A percentile compares a stretch with the other conserved stretches of the same genome.
These are phyloP conservation scores for Ophiostoma fasciatum DNA, from an alignment of 2,329 filamentous ascomycete species.

Conservation along the genomic window DNA sequence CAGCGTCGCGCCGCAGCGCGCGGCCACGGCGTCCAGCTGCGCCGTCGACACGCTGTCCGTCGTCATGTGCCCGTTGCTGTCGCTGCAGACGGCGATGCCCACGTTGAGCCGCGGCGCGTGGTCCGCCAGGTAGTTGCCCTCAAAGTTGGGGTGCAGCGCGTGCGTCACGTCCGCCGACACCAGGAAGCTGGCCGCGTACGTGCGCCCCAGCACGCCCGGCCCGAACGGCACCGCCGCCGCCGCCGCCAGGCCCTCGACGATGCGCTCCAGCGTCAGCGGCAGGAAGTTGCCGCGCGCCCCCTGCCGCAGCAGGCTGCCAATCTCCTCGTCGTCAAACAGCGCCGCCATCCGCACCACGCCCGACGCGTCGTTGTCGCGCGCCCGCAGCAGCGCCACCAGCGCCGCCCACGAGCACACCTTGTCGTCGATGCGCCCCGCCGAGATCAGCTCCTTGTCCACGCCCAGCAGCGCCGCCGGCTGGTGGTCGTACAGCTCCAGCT, in stretches of 20 bases:
- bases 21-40: conserved; percentile 63
- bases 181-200: conserved; percentile 83
- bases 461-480: conserved; percentile 76
- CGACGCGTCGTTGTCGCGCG: conserved; percentile 38
- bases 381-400: conserved; percentile 64
- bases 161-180: conserved; percentile 89
- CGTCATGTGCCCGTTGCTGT: conserved; percentile 92
- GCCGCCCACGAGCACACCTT: conserved; percentile 95
- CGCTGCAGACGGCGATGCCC: conserved; percentile 64
- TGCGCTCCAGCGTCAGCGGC: conserved; percentile 63
- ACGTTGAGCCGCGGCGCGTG: conserved; percentile 83
- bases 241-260: conserved; percentile 53
- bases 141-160: conserved; percentile 89
- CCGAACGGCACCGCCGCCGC: conserved; percentile 23
- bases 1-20: conserved; percentile 53
- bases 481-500: conserved; percentile 84
- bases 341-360: conserved; percentile 76
- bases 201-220: conserved; percentile 56
- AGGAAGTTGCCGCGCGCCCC: conserved; percentile 85
- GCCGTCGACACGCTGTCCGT: conserved; percentile 78
- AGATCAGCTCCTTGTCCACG: conserved; percentile 85
- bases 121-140: conserved; percentile 64
- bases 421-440: conserved; percentile 88
- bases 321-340: conserved; percentile 96
- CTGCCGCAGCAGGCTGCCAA: conserved; percentile 79